Conservation (phyloP, 2,329 filamentous ascomycete species). For the Colletotrichum godetiae region DNA sequence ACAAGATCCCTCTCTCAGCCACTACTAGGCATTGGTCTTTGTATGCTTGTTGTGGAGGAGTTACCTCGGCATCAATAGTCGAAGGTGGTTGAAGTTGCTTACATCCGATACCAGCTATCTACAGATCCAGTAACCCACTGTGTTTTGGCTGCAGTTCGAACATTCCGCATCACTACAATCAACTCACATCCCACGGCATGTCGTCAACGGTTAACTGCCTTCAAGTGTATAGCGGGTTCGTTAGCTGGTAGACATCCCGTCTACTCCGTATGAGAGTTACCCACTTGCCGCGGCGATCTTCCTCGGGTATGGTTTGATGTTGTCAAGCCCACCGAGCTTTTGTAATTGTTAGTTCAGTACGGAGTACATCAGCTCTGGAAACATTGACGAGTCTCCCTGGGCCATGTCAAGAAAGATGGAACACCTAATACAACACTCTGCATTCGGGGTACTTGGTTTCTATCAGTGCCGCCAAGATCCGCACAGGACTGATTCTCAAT, state of each 20-base stretch:
- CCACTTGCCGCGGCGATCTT: neutral
- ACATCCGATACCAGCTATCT: neutral
- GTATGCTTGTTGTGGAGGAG: neutral
- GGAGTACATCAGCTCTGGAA: too few species aligned
- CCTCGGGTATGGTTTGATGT: neutral
- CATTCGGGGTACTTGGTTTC: neutral
- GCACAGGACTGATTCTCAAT: constrained; percentile 1
- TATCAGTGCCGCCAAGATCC: neutral
- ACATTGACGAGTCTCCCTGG: too few species aligned
- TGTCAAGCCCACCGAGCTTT: too few species aligned
- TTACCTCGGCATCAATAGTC: neutral
- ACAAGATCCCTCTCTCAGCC: neutral
- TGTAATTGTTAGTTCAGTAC: too few species aligned
- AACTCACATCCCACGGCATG: neutral
- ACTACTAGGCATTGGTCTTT: neutral
- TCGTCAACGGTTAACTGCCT: neutral
- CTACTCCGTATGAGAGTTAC: neutral
- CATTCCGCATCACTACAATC: neutral
- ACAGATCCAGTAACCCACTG: neutral
- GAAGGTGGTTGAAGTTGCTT: neutral
- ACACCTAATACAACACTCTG: neutral
- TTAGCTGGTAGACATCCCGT: neutral
- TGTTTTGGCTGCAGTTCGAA: neutral
- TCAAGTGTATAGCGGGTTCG: neutral
- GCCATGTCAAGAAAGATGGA: neutral